Evolutionary conservation across 23 red algal species (phyloP).

Genomic region (Gracilaria gracilis): DNA sequence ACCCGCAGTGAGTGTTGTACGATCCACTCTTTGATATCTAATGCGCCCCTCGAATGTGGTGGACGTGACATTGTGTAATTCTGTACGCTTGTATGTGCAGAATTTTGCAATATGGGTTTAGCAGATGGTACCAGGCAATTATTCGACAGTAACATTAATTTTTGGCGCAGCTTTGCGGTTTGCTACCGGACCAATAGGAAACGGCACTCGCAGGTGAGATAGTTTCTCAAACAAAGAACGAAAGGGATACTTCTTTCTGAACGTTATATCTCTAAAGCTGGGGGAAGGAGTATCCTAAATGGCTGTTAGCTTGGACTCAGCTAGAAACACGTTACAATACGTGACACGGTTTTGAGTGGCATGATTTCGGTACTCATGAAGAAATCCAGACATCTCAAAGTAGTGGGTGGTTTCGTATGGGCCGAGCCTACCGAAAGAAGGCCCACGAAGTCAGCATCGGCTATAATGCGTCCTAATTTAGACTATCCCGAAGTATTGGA

Average conservation of each 20-base stretch:
- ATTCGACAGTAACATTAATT: constrained; percentile 43
- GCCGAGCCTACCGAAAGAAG: too few species aligned
- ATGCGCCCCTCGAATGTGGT: too few species aligned
- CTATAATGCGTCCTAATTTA: too few species aligned
- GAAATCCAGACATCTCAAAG: constrained; percentile 50
- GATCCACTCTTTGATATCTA: too few species aligned
- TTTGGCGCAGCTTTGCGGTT: neutral
- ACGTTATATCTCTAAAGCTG: constrained; percentile 10
- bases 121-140: neutral
- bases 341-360: constrained; percentile 8
- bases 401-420: constrained; percentile 40
- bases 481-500: too few species aligned
- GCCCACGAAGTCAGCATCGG: too few species aligned
- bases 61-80: too few species aligned
- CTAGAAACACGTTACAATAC: constrained; percentile 39
- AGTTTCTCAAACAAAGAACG: constrained; percentile 39
- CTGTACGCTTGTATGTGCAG: too few species aligned
- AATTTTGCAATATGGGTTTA: too few species aligned
- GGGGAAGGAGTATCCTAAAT: neutral
- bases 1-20: too few species aligned
- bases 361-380: constrained; percentile 44
- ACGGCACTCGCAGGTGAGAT: neutral
- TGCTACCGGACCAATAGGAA: constrained; percentile 21
- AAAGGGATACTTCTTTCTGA: constrained; percentile 35
- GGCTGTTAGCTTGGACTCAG: constrained; percentile 4